These are phyloP conservation scores for Chalara sp. DNA, from an alignment of 2,329 filamentous ascomycete genomes.

Conservation along the genomic window DNA sequence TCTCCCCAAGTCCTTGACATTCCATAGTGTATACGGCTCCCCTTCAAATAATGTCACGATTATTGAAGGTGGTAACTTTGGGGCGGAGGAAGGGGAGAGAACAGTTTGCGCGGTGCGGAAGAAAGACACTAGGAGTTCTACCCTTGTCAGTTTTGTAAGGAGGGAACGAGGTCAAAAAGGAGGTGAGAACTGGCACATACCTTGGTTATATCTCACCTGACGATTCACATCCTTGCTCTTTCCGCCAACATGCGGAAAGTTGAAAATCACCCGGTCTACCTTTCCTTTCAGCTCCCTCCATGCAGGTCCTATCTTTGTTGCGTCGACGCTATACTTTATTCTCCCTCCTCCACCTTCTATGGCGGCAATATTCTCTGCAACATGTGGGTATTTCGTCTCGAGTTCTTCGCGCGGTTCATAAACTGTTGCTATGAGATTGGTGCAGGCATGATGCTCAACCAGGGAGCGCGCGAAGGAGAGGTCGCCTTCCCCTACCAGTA, in stretches of 20 bases:
- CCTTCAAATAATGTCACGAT: conserved; percentile 88
- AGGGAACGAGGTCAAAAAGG: not conserved
- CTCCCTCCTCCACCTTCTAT: conserved; percentile 37
- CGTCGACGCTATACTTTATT: conserved; percentile 60
- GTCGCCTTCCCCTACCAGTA: conserved; percentile 75
- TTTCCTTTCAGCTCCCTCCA: conserved; percentile 28
- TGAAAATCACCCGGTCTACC: conserved; percentile 83
- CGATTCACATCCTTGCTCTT: conserved; percentile 89
- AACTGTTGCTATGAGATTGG: conserved; percentile 62
- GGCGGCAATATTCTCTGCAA: conserved; percentile 47
- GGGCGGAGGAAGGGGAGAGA: conserved; percentile 35
- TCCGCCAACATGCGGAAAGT: conserved; percentile 94
- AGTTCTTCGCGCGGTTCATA: conserved; percentile 56
- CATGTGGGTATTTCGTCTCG: conserved; percentile 68
- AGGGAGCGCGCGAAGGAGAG: conserved; percentile 70
- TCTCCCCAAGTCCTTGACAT: conserved; percentile 78
- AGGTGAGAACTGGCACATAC: conserved; percentile 13
- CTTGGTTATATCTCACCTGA: conserved; percentile 86
- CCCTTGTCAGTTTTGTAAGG: conserved; percentile 5
- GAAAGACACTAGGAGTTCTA: conserved; percentile 62
- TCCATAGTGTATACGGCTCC: conserved; percentile 94
- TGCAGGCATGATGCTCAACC: conserved; percentile 57
- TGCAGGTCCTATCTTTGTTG: conserved; percentile 39
- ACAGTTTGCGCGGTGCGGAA: conserved; percentile 48
- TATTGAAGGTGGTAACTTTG: conserved; percentile 44